Percentiles rank a stretch among this genome's conserved stretches.
These are phyloP conservation scores for Cyclostephanos tholiformis DNA, from an alignment of 108 stramenopile genomes.

Conservation along the genomic window DNA sequence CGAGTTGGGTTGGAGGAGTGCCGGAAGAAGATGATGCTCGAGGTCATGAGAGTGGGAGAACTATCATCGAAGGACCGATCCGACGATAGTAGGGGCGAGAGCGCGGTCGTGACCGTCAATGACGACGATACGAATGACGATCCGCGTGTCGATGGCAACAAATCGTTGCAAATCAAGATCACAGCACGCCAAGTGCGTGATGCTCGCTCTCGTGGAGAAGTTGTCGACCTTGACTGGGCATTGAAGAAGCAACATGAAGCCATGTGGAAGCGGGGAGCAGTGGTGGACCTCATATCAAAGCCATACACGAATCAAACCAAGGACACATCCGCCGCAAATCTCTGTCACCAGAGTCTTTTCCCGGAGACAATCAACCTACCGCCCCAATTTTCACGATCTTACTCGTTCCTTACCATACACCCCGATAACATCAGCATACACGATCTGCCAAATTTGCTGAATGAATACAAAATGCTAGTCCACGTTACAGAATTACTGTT, in stretches of 20 bases:
- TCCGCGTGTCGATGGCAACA: neutral
- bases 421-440: slow-evolving; percentile 71
- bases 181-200: slow-evolving; percentile 59
- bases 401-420: slow-evolving; percentile 62
- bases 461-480: slow-evolving; percentile 81
- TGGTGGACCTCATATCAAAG: slow-evolving; percentile 16
- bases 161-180: slow-evolving; percentile 32
- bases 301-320: neutral
- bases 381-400: slow-evolving; percentile 61
- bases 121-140: slow-evolving; percentile 16
- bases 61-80: neutral
- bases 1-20: slow-evolving; percentile 59
- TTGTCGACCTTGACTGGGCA: slow-evolving; percentile 75
- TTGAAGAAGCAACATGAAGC: slow-evolving; percentile 32
- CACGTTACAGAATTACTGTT: slow-evolving; percentile 69
- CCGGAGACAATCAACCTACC: slow-evolving; percentile 43
- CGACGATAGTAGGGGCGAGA: slow-evolving; percentile 7
- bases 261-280: slow-evolving; percentile 41
- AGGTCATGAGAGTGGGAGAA: slow-evolving; percentile 14
- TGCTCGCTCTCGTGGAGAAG: slow-evolving; percentile 66
- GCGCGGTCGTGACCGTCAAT: neutral
- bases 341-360: slow-evolving; percentile 10
- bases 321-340: neutral
- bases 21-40: slow-evolving; percentile 18
- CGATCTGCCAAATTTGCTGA: slow-evolving; percentile 67